A percentile compares a stretch with the other conserved stretches of the same genome.
Evolutionary conservation across 2,329 filamentous ascomycete species (phyloP).

Genomic region (Simplicillium sp.): DNA sequence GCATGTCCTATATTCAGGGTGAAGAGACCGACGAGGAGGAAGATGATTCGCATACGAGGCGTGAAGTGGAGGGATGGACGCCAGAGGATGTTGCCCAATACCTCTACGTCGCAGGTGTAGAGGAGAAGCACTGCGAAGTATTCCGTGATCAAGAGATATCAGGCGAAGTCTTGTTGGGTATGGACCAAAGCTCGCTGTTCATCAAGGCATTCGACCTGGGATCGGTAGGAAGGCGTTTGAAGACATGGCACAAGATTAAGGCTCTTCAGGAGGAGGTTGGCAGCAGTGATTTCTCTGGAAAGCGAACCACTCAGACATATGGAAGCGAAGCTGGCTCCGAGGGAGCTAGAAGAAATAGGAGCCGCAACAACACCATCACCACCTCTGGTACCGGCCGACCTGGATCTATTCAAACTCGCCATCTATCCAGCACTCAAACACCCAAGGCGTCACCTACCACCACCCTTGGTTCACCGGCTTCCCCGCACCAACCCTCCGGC

Average conservation of each 20-base stretch:
- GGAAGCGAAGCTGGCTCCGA: conserved; percentile 52
- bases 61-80: conserved; percentile 72
- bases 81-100: conserved; percentile 81
- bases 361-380: conserved; percentile 49
- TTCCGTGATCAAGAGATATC: conserved; percentile 95
- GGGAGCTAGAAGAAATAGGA: conserved; percentile 38
- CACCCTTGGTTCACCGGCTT: conserved; percentile 26
- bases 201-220: conserved; percentile 93
- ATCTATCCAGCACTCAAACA: conserved; percentile 40
- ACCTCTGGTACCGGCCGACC: conserved; percentile 34
- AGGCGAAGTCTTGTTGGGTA: conserved; percentile 83
- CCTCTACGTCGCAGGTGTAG: conserved; percentile 74
- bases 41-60: conserved; percentile 53
- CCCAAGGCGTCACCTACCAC: conserved; percentile 35
- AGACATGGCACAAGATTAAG: conserved; percentile 97
- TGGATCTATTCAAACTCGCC: conserved; percentile 35
- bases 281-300: conserved; percentile 29
- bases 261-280: conserved; percentile 79
- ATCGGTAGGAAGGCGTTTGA: conserved; percentile 77
- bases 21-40: conserved; percentile 96
- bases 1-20: conserved; percentile 85
- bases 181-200: conserved; percentile 92
- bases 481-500: conserved; percentile 29
- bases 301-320: conserved; percentile 46
- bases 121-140: conserved; percentile 83